A percentile compares a stretch with the other conserved stretches of the same genome.
Evolutionary conservation across 768 basidiomycete species (phyloP).

Genomic region (Pleurotus ostreatus): DNA sequence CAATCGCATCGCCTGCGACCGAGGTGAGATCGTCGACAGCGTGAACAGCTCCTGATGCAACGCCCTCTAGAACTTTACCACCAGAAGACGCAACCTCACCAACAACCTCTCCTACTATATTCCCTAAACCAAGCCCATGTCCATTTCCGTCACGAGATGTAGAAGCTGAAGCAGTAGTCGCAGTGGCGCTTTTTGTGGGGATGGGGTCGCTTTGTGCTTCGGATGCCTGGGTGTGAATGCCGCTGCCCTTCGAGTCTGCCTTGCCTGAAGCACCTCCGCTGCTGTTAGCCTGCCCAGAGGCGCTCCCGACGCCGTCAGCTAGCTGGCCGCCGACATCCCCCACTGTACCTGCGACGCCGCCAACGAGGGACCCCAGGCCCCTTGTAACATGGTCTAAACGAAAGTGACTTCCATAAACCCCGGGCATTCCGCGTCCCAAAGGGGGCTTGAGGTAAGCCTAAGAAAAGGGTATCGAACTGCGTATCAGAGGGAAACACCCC

Average conservation of each 20-base stretch:
- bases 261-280: conserved; percentile 18
- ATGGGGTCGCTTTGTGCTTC: not conserved
- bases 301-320: conserved; percentile 8
- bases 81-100: not conserved
- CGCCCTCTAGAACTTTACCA: not conserved
- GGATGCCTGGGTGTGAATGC: not conserved
- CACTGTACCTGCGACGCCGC: conserved; percentile 42
- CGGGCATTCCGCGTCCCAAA: not conserved
- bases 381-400: conserved; percentile 1
- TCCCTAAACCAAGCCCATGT: not conserved
- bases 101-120: not conserved
- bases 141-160: not conserved
- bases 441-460: not conserved
- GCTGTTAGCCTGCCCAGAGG: conserved; percentile 18
- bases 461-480: not conserved
- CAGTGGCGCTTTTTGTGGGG: not conserved
- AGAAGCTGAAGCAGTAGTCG: not conserved
- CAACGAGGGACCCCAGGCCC: conserved; percentile 30
- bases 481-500: not conserved
- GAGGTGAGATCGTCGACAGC: not conserved
- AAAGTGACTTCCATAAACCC: not conserved
- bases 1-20: not conserved
- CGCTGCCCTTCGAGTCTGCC: not conserved
- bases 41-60: not conserved
- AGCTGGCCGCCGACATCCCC: conserved; percentile 11